Percentiles rank a stretch among this genome's conserved stretches.
Evolutionary conservation across 257 asterid species (phyloP).

Genomic region (Galeopsis tetrahit): DNA sequence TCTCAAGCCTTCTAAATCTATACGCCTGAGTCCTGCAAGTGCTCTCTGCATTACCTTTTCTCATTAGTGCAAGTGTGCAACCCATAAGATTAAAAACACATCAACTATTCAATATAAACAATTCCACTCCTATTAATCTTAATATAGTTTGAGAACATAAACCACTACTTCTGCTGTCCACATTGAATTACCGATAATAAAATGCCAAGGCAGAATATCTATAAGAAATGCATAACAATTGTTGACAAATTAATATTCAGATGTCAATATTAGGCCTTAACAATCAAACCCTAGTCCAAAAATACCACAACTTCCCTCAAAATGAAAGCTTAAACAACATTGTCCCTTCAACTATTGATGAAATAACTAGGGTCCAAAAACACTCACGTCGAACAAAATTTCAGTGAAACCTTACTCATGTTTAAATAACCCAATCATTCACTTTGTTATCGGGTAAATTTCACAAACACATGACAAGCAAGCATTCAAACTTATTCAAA

Average conservation of each 20-base stretch:
- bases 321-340: background rate
- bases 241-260: background rate
- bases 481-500: constrained; percentile 9
- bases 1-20: constrained; percentile 81
- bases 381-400: background rate
- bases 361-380: background rate
- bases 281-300: constrained; percentile 10
- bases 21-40: constrained; percentile 83
- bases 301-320: background rate
- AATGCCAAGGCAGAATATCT: constrained; percentile 6
- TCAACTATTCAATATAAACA: background rate
- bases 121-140: background rate
- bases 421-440: background rate
- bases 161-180: background rate
- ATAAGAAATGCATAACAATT: background rate
- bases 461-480: constrained; percentile 32
- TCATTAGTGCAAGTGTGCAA: constrained; percentile 19
- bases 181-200: constrained; percentile 15
- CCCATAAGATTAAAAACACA: constrained; percentile 17
- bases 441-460: background rate
- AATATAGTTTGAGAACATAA: constrained; percentile 5
- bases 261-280: background rate
- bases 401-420: background rate
- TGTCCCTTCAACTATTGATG: background rate
- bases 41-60: constrained; percentile 63